Base-by-base conservation (phyloP, 2,329 filamentous ascomycete genomes). In the Tolypocladium pustulatum region DNA sequence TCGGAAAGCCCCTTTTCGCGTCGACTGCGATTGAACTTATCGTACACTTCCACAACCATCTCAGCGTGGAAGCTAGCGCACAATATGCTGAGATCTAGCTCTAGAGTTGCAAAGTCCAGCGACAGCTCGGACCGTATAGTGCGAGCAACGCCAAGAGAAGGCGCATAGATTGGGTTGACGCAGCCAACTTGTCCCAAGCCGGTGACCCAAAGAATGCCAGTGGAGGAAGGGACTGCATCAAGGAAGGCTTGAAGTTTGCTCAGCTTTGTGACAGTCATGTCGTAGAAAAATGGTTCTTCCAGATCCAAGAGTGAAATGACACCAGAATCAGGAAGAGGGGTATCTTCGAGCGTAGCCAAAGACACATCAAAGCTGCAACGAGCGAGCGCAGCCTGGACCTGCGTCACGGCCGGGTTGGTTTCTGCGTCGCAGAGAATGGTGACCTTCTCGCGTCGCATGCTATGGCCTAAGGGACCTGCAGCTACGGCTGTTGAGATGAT, bases 201-300 rank as follows among this genome's bases (percentile, higher is more conserved):
- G 2, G 69, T 72, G 1, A 71, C 55, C 71, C 71, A 73, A 2
- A 72, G 58, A n/a, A 69, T 34, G 12, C 56, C 54, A 9, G 49
- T 53, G 2, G 54, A 52, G 0, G 51, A 43, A 37, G 62, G 58
- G 17, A 62, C 10, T 5, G 38, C n/a, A 3, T n/a, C 25, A 8
- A 67, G 54, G 2, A 56, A 51, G 1, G 54, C 51, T 25, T 59
- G 59, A 46, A 59, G 38, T n/a, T 25, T n/a, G 12, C n/a, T 15
- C 17, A 61, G 65, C 0, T 51, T 41, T 0, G 58, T 30, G 2
- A 59, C 41, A 1, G 60, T 60, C 37, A 64, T 34, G 27, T 32
- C 10, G 15, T 53, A 53, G 27, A 53, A 53, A 30, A 53, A 53
- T 5, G 36, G 56, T 65, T 61, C 32, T 61, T 56, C 38, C 64